phyloP scores from a whole-genome alignment of 2,329 filamentous ascomycete genomes.

The Aspergillus hiratsukae region DNA sequence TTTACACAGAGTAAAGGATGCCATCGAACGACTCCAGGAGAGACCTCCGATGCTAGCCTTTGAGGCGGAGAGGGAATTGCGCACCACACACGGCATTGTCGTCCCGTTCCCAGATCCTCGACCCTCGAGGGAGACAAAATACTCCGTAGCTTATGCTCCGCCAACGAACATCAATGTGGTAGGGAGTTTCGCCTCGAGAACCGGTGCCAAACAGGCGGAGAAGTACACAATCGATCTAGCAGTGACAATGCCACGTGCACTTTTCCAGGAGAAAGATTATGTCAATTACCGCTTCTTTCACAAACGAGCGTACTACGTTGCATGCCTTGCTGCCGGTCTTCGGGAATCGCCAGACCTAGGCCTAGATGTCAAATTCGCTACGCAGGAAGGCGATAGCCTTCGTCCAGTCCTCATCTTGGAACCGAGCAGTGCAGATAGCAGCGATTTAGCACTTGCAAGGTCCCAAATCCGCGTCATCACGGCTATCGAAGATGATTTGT shows the following conservation, averaged over 20 bases:
- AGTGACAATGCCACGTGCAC: constrained; percentile 70
- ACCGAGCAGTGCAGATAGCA: constrained; percentile 26
- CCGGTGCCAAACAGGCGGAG: constrained; percentile 58
- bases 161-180: constrained; percentile 79
- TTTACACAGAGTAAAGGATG: constrained; percentile 51
- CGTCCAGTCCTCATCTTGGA: constrained; percentile 61
- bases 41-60: constrained; percentile 49
- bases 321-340: constrained; percentile 70
- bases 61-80: constrained; percentile 64
- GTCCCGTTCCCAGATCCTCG: constrained; percentile 82
- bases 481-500: constrained; percentile 64
- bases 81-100: constrained; percentile 62
- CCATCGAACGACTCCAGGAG: constrained; percentile 55
- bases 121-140: constrained; percentile 70
- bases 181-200: constrained; percentile 78
- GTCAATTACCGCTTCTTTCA: constrained; percentile 91
- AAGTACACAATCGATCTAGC: constrained; percentile 70
- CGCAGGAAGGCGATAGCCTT: constrained; percentile 68
- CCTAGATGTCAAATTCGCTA: constrained; percentile 59
- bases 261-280: constrained; percentile 95
- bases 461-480: constrained; percentile 72
- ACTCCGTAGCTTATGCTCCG: constrained; percentile 73
- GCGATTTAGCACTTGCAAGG: constrained; percentile 38
- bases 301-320: constrained; percentile 86
- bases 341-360: constrained; percentile 52